Conservation (phyloP, 805 yeast species). For the Candida xyloterini region DNA sequence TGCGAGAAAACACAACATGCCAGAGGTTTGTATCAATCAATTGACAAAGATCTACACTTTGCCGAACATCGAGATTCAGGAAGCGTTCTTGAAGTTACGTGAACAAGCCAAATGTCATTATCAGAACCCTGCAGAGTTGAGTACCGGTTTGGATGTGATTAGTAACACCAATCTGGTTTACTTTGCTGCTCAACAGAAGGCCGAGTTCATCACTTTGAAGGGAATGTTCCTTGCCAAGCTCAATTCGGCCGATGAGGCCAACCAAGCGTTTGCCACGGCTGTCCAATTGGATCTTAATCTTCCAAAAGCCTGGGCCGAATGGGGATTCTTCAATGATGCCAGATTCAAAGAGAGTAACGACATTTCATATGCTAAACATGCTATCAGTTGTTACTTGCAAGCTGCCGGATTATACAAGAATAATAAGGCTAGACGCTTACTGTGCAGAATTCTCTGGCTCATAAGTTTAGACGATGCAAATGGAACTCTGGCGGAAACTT, state of each 20-base stretch:
- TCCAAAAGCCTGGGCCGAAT: conserved; percentile 99
- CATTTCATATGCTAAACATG: conserved; percentile 83
- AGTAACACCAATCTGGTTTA: conserved; percentile 94
- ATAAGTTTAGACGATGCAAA: conserved; percentile 84
- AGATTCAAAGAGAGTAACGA: conserved; percentile 79
- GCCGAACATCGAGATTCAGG: conserved; percentile 97
- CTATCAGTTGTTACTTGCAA: conserved; percentile 92
- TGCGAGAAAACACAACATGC: conserved; percentile 94
- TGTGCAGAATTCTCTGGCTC: conserved; percentile 91
- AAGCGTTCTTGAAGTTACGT: conserved; percentile 89
- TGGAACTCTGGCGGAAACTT: conserved; percentile 80
- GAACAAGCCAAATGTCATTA: conserved; percentile 98
- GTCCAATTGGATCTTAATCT: conserved; percentile 91
- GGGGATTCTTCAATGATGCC: conserved; percentile 95
- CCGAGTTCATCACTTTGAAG: conserved; percentile 94
- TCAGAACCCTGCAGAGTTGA: conserved; percentile 83
- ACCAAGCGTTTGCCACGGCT: conserved; percentile 96
- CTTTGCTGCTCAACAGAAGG: conserved; percentile 96
- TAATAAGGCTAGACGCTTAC: conserved; percentile 80
- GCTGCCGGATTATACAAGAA: conserved; percentile 96
- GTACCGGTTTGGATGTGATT: conserved; percentile 94
- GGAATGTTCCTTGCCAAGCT: conserved; percentile 96
- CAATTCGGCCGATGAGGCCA: conserved; percentile 90
- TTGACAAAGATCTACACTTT: conserved; percentile 89
- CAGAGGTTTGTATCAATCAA: conserved; percentile 93